phyloP scores from a whole-genome alignment of 2,329 filamentous ascomycete species.

The Fusarium pseudonygamai region DNA sequence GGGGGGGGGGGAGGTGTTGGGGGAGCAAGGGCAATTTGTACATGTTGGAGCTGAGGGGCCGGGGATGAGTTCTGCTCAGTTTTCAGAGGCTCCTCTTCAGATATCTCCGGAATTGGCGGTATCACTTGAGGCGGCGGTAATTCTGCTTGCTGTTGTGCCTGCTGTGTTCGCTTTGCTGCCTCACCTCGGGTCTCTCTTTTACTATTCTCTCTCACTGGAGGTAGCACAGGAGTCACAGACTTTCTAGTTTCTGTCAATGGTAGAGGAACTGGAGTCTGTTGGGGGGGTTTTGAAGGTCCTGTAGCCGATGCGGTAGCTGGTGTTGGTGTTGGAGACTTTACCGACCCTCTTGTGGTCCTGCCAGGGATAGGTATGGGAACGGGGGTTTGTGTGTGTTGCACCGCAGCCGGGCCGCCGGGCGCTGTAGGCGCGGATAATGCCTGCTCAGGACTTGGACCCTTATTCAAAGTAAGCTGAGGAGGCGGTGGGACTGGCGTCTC shows the following conservation, averaged over 20 bases:
- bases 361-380: conserved; percentile 52
- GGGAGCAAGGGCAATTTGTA: conserved; percentile 6
- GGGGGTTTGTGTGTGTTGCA: conserved; percentile 52
- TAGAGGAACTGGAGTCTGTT: conserved; percentile 51
- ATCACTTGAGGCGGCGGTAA: conserved; percentile 2
- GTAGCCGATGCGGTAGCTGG: conserved; percentile 40
- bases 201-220: conserved; percentile 44
- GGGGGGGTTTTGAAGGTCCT: conserved; percentile 45
- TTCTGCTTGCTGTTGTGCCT: conserved; percentile 39
- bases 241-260: conserved; percentile 48
- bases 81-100: conserved; percentile 30
- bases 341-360: conserved; percentile 43
- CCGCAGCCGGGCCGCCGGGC: conserved; percentile 25
- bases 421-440: conserved; percentile 30
- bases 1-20: conserved; percentile 15
- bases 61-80: conserved; percentile 34
- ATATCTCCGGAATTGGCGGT: conserved; percentile 3
- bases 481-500: conserved; percentile 65
- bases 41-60: conserved; percentile 35
- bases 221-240: conserved; percentile 46
- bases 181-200: conserved; percentile 59
- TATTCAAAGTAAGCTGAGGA: conserved; percentile 47
- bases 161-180: conserved; percentile 54
- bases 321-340: conserved; percentile 46
- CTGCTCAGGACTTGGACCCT: conserved; percentile 39